Conservation (phyloP, 345 rosid genomes). For the Syzygium aqueum region DNA sequence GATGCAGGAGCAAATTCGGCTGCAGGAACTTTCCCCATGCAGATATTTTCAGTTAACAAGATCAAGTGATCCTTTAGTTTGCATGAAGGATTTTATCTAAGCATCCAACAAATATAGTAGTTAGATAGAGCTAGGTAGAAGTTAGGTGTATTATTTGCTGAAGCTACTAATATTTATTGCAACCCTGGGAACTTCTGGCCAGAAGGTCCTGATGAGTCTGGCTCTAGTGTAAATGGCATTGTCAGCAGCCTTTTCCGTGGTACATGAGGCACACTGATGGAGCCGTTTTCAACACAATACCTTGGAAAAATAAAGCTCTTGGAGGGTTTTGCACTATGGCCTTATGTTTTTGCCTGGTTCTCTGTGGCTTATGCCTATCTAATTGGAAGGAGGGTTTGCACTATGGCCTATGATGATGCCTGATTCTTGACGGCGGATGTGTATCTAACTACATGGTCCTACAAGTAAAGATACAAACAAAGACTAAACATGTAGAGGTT, state of each 20-base stretch:
- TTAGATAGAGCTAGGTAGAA: neutral
- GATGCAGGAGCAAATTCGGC: neutral
- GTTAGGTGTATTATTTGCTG: neutral
- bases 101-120: neutral
- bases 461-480: too few relatives aligned
- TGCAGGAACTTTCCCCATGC: neutral
- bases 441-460: neutral
- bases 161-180: neutral
- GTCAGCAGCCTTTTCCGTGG: neutral
- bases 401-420: neutral
- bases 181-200: neutral
- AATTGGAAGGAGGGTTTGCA: neutral
- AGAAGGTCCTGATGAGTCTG: neutral
- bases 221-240: neutral
- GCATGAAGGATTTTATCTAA: neutral
- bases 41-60: neutral
- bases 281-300: neutral
- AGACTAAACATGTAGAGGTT: too few relatives aligned
- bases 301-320: neutral
- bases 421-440: neutral
- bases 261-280: neutral
- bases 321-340: neutral
- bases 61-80: neutral
- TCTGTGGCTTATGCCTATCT: neutral
- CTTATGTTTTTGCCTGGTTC: neutral